phyloP scores from a whole-genome alignment of 768 basidiomycete genomes.

The Pleurotus citrinopileatus region DNA sequence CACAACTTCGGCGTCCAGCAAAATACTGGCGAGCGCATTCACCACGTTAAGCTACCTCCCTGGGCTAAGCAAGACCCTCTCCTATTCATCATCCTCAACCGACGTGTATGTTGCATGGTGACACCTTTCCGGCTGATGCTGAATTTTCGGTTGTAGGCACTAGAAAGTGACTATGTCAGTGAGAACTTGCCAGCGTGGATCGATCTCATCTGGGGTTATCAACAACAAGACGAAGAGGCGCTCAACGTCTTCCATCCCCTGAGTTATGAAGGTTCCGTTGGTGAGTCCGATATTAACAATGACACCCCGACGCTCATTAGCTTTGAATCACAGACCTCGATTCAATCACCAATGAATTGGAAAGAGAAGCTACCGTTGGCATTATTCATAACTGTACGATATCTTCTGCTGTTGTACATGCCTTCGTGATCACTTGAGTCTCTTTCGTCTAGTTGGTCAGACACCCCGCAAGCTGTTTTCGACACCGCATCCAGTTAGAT shows the following conservation, averaged over 20 bases:
- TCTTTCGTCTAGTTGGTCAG: constrained; percentile 66
- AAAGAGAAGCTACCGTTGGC: constrained; percentile 89
- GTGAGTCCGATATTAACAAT: constrained; percentile 29
- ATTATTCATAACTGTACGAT: constrained; percentile 88
- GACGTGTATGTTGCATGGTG: constrained; percentile 46
- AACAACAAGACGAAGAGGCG: constrained; percentile 74
- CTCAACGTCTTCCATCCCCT: constrained; percentile 91
- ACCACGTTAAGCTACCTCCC: constrained; percentile 84
- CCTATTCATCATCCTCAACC: constrained; percentile 76
- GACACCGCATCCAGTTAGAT: constrained; percentile 70
- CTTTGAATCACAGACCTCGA: constrained; percentile 63
- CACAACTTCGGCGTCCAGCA: constrained; percentile 79
- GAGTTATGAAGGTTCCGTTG: constrained; percentile 89
- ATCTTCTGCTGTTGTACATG: background rate
- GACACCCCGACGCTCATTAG: background rate
- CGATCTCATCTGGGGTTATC: constrained; percentile 89
- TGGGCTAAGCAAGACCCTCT: constrained; percentile 88
- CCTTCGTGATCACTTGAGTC: constrained; percentile 3
- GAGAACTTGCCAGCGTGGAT: constrained; percentile 87
- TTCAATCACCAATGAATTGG: constrained; percentile 77
- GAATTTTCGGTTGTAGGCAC: constrained; percentile 62
- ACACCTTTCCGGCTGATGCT: background rate
- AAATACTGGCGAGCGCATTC: constrained; percentile 73
- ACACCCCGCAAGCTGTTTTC: constrained; percentile 86
- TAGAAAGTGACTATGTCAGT: constrained; percentile 87